Conservation (phyloP, 768 basidiomycete species). For the Trametes meyenii region DNA sequence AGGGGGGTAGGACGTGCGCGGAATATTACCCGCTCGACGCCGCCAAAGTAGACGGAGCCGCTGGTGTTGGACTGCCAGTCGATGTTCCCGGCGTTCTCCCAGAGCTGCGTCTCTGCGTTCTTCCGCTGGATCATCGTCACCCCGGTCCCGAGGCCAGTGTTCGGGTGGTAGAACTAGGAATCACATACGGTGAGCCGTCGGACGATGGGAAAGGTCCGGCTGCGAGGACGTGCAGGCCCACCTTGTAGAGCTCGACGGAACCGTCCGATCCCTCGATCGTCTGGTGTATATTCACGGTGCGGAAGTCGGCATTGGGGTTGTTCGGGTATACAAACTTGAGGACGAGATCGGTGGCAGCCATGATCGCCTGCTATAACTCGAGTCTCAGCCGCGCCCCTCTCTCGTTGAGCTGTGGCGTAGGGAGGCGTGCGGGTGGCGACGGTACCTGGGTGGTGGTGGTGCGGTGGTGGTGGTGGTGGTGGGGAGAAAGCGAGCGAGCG, state of each 20-base stretch:
- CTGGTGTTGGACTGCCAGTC: constrained; percentile 52
- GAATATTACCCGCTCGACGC: constrained; percentile 45
- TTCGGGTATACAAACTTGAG: constrained; percentile 42
- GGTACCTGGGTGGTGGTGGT: neutral
- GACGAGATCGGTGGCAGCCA: constrained; percentile 37
- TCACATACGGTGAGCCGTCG: neutral
- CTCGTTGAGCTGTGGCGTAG: neutral
- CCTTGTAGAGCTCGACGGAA: constrained; percentile 49
- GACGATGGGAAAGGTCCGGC: neutral
- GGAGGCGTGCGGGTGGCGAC: neutral
- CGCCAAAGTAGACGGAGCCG: constrained; percentile 51
- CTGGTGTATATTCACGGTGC: constrained; percentile 47
- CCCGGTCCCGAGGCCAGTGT: constrained; percentile 44
- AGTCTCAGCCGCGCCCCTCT: neutral
- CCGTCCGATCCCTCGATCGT: constrained; percentile 32
- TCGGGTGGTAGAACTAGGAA: constrained; percentile 32
- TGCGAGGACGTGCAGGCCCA: constrained; percentile 13
- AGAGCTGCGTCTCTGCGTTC: constrained; percentile 45
- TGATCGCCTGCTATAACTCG: neutral
- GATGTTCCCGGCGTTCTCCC: constrained; percentile 57
- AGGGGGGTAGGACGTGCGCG: neutral
- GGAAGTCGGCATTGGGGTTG: constrained; percentile 38
- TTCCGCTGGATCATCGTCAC: constrained; percentile 53
- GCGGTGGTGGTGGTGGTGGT: neutral
- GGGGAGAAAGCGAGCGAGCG: neutral